Evolutionary conservation across 306 rosid species (phyloP), one percentile per base, ranked within the genome.

Genomic region (Sophora flavescens): DNA sequence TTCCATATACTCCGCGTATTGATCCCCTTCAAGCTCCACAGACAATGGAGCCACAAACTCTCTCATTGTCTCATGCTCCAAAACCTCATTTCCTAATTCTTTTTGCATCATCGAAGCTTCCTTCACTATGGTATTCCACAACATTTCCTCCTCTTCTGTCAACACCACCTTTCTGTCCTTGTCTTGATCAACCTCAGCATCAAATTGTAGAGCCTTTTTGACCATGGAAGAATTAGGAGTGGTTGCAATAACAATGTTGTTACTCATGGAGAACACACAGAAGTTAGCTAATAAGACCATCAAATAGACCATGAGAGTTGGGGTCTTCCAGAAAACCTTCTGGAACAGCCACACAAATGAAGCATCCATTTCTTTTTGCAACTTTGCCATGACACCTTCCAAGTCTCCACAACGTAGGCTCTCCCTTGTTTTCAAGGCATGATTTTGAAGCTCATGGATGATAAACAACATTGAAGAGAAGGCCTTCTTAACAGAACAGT

Each of bases 291-390:
- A 10, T 18, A 91, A 84, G 67, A 88, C 75, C 96, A 93, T 90
- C 51, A 90, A 80, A 22, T 82, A 56, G 12, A 91, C 86, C 94
- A 87, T 86, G 13, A 90, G 90, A 77, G 77, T 78, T 12, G 97
- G 98, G 0, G 96, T 88, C 26, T 79, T 82, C 3, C 87, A 86
- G 54, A 90, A 87, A 51, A 93, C 92, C 63, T 86, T 89, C 75
- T 90, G 94, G 50, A 93, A 93, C 16, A 91, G 58, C 94, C 96
- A 91, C 0, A 87, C 91, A 58, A 90, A 91, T 9, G 98, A 90
- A 51, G 77, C 87, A 69, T 88, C 87, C 84, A 88, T 82, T 15
- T 91, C 97, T 28, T 84, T 85, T 74, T 71, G 73, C 53, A 86
- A 63, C 68, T 85, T 88, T 14, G 78, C 64, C 38, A 88, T 78